Base-by-base conservation (phyloP, 108 stramenopile genomes). In the Stephanodiscus minutulus region DNA sequence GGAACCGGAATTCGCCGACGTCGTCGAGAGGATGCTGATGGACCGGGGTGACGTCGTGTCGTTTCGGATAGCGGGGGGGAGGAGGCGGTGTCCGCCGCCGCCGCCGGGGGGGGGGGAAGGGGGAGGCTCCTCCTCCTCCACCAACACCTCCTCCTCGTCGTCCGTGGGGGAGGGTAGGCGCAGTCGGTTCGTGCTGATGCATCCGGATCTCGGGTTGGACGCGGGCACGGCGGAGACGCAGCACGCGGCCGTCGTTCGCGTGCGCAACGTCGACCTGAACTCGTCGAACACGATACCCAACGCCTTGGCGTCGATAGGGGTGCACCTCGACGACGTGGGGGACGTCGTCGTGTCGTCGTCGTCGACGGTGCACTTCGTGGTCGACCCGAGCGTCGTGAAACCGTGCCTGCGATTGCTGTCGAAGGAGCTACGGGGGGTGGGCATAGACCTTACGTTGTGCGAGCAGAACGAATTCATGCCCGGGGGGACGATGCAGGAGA, bases 391-490 rank as follows among this genome's bases (percentile, higher is more conserved):
- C 15, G 66, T 82, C 2, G 64, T 64, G 6, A 82, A 73, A 46
- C 71, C 49, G 36, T 77, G 70, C 31, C 10, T 68, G 22, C 50
- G 76, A 15, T 73, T 82, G 24, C 56, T 82, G n/a, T 57, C 81
- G 35, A 77, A 77, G 53, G 81, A 82, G 47, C 35, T 82, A 29
- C 55, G 64, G n/a, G 79, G 79, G 39, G 48, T 58, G 0, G 79
- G 79, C 5, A 73, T 80, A 15, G 56, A 12, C 28, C 33, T 73
- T 13, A 47, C 60, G 33, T 41, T 69, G 1, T 46, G 68, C 13
- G 79, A 80, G 25, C 47, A 53, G 37, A 53, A 73, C 64, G 79
- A 73, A 58, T 80, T 73, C 54, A 73, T 80, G 79, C 79, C 79
- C n/a, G 24, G 63, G 44, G 79, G 79, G 18, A 66, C 63, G 37